Conservation (phyloP, 1,139 yeast genomes). For the Hyphopichia burtonii region DNA sequence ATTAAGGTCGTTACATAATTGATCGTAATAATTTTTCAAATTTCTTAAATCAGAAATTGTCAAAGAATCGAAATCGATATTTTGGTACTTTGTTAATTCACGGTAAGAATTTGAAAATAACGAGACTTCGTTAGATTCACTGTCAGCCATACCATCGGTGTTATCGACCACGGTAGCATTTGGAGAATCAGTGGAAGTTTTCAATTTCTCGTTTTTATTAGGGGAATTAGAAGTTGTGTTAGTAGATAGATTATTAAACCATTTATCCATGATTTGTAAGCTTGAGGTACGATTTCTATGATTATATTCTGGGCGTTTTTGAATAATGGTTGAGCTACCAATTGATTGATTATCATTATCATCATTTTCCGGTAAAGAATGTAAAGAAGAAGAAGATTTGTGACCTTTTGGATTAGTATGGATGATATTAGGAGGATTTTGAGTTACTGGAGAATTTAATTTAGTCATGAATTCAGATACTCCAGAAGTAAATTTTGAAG, state of each 20-base stretch:
- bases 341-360: neutral
- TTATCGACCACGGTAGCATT: constrained; percentile 1
- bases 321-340: constrained; percentile 2
- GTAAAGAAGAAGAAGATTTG: constrained; percentile 29
- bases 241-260: constrained; percentile 32
- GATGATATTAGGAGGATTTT: neutral
- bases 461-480: constrained; percentile 46
- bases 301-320: constrained; percentile 24
- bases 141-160: neutral
- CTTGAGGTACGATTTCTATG: constrained; percentile 37
- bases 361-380: constrained; percentile 28
- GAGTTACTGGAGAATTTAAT: constrained; percentile 22
- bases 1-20: constrained; percentile 27
- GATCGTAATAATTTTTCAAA: constrained; percentile 38
- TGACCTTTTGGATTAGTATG: constrained; percentile 15
- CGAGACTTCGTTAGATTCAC: constrained; percentile 11
- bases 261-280: constrained; percentile 45
- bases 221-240: neutral
- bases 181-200: neutral
- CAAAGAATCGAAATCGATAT: constrained; percentile 35
- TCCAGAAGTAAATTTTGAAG: constrained; percentile 41
- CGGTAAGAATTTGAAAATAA: constrained; percentile 16
- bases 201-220: neutral
- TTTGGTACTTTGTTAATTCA: constrained; percentile 33
- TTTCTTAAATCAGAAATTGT: constrained; percentile 35